A percentile compares a stretch with the other conserved stretches of the same genome.
These are phyloP conservation scores for Tricholoma matsutake DNA, from an alignment of 768 basidiomycete genomes.

Conservation along the genomic window DNA sequence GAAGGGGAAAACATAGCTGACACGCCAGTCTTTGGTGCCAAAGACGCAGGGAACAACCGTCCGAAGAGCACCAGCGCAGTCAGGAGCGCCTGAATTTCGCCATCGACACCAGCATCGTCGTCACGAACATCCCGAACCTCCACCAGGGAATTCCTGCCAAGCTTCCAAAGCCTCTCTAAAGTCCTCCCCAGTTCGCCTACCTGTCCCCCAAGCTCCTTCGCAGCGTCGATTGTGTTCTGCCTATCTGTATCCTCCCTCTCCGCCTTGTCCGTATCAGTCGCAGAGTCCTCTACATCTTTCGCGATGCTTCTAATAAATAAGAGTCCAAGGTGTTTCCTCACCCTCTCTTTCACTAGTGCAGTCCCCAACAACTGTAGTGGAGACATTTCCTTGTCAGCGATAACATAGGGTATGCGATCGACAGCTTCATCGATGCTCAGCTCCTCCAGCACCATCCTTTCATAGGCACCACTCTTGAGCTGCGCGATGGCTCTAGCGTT, in stretches of 20 bases:
- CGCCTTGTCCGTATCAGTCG: conserved; percentile 26
- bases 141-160: conserved; percentile 12
- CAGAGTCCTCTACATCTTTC: conserved; percentile 28
- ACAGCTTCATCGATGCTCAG: conserved; percentile 55
- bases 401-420: conserved; percentile 28
- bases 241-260: conserved; percentile 35
- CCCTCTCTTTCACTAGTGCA: conserved; percentile 46
- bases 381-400: conserved; percentile 17
- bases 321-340: conserved; percentile 48
- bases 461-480: conserved; percentile 32
- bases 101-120: conserved; percentile 33
- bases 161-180: conserved; percentile 57
- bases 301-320: conserved; percentile 49
- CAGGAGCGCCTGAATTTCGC: conserved; percentile 51
- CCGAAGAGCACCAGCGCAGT: conserved; percentile 60
- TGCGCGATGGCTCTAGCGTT: conserved; percentile 14
- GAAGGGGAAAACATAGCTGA: conserved; percentile 56
- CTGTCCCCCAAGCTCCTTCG: conserved; percentile 59
- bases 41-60: conserved; percentile 47
- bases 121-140: conserved; percentile 11
- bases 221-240: conserved; percentile 51
- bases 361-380: conserved; percentile 52
- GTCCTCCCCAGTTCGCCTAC: conserved; percentile 50
- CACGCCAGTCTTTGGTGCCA: conserved; percentile 8
- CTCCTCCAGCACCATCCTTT: conserved; percentile 52